Conservation (phyloP, 176 grass and related monocot genomes). For the Areca catechu region DNA sequence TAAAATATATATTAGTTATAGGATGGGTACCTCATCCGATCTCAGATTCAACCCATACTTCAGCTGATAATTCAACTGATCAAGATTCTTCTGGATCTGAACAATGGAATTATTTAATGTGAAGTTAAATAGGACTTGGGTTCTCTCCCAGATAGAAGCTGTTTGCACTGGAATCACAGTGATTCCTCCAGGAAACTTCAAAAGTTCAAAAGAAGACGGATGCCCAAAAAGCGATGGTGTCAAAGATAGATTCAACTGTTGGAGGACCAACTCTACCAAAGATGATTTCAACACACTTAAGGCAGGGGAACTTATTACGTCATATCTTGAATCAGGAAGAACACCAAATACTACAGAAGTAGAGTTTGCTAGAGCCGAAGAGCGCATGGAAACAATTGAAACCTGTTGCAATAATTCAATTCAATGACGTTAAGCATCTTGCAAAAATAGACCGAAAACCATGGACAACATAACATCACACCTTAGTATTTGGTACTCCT, state of each 20-base stretch:
- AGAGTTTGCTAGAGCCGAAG: constrained; percentile 41
- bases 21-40: constrained; percentile 47
- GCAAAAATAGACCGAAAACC: not conserved
- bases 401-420: constrained; percentile 38
- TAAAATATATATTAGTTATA: no score
- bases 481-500: constrained; percentile 74
- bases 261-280: constrained; percentile 54
- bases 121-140: constrained; percentile 55
- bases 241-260: constrained; percentile 58
- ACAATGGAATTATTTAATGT: constrained; percentile 53
- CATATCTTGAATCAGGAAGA: constrained; percentile 57
- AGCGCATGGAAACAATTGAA: constrained; percentile 47
- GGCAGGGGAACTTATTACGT: constrained; percentile 56
- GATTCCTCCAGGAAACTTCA: constrained; percentile 61
- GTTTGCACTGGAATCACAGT: constrained; percentile 52
- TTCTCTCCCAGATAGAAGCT: constrained; percentile 49
- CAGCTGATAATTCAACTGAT: constrained; percentile 51
- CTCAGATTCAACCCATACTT: constrained; percentile 64
- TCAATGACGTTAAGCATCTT: constrained; percentile 7
- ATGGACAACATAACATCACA: constrained; percentile 7
- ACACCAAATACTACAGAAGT: constrained; percentile 61
- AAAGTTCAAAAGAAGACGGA: constrained; percentile 48
- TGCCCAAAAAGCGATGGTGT: constrained; percentile 53
- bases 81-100: constrained; percentile 56
- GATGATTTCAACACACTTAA: constrained; percentile 68